Evolutionary conservation across 768 basidiomycete species (phyloP).

Genomic region (Pisolithus microcarpus): DNA sequence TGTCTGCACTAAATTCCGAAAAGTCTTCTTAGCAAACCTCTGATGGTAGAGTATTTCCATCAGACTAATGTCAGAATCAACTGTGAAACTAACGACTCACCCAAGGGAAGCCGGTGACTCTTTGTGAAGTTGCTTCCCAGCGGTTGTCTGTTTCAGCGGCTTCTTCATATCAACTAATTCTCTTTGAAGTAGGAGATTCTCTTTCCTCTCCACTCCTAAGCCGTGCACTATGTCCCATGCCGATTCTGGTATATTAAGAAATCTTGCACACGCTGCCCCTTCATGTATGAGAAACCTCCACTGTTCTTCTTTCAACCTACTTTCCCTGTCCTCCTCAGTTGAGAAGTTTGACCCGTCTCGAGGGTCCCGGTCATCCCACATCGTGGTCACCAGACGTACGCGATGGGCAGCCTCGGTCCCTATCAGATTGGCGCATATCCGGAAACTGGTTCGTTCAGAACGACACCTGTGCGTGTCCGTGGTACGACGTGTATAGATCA

Average conservation of each 20-base stretch:
- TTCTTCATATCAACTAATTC: neutral
- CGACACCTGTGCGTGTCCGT: neutral
- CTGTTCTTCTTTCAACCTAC: neutral
- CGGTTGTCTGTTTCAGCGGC: neutral
- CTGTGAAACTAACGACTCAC: neutral
- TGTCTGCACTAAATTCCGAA: too few relatives aligned
- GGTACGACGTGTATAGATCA: neutral
- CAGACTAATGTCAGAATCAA: neutral
- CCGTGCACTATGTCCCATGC: neutral
- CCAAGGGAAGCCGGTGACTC: neutral
- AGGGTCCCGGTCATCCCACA: neutral
- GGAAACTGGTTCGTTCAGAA: neutral
- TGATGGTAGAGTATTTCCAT: too few relatives aligned
- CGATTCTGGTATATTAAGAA: neutral
- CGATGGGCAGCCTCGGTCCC: neutral
- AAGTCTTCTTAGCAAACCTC: too few relatives aligned
- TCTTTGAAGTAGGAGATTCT: neutral
- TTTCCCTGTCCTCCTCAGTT: neutral
- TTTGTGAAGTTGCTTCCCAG: neutral
- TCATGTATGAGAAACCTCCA: neutral
- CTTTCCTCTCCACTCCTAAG: neutral
- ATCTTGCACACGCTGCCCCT: neutral
- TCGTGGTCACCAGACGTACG: neutral
- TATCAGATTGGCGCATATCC: neutral
- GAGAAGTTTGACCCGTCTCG: neutral